phyloP scores from a whole-genome alignment of 73 alveolate species.

The Symbiodinium pilosum region DNA sequence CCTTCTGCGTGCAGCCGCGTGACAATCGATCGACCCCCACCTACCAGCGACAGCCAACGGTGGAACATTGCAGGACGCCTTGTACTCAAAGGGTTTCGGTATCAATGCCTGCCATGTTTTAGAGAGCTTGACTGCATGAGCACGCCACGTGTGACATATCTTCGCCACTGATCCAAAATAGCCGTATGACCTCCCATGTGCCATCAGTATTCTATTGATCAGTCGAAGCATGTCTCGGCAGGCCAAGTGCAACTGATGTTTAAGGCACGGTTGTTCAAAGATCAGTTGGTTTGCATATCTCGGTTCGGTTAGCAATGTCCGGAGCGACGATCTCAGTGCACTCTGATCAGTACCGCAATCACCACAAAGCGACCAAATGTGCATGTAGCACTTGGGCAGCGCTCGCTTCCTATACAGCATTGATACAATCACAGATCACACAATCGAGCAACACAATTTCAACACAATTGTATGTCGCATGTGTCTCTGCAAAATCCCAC shows the following conservation, averaged over 20 bases:
- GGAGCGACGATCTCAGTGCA: neutral
- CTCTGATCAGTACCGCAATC: constrained; percentile 28
- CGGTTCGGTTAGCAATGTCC: neutral
- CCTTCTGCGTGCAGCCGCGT: neutral
- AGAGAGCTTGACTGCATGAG: neutral
- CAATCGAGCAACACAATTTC: too few relatives aligned
- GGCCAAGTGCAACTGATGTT: neutral
- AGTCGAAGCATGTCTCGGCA: neutral
- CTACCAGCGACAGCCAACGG: constrained; percentile 37
- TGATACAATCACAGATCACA: too few relatives aligned
- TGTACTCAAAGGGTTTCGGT: neutral
- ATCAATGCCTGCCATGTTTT: neutral
- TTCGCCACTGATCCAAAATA: constrained; percentile 36
- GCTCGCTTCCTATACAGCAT: neutral
- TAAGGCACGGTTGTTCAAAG: neutral
- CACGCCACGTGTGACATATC: constrained; percentile 25
- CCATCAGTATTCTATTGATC: neutral
- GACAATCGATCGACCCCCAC: constrained; percentile 42
- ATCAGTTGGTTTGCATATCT: neutral
- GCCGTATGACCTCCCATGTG: neutral
- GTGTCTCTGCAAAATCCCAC: too few relatives aligned
- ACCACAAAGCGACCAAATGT: neutral
- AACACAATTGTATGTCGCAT: too few relatives aligned
- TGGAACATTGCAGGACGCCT: neutral
- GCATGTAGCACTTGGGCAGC: neutral